phyloP scores from a whole-genome alignment of 345 rosid genomes.

The Citrus glauca region DNA sequence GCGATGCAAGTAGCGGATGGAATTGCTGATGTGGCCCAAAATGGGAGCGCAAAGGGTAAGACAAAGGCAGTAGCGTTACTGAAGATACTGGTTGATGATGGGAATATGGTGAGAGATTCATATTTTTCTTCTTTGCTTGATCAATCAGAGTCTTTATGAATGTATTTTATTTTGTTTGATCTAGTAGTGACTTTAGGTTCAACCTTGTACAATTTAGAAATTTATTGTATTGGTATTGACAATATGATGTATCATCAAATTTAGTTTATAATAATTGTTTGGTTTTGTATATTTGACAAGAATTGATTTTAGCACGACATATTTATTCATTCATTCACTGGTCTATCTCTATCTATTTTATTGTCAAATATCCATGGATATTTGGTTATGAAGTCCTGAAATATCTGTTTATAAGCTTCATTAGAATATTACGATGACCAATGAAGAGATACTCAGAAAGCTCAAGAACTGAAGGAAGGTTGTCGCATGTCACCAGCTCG shows the following conservation, averaged over 20 bases:
- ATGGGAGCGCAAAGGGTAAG: conserved; percentile 64
- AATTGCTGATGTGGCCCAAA: conserved; percentile 51
- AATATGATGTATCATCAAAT: background rate
- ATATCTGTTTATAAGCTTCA: too few species aligned
- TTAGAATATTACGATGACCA: too few species aligned
- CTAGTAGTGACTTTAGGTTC: background rate
- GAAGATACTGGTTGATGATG: conserved; percentile 32
- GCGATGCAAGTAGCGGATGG: conserved; percentile 50
- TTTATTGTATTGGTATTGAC: background rate
- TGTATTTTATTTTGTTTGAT: background rate
- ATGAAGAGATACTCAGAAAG: too few species aligned
- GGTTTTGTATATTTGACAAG: background rate
- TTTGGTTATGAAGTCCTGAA: too few species aligned
- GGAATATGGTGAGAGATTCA: conserved; percentile 21
- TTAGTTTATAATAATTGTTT: background rate
- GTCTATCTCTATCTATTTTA: too few species aligned
- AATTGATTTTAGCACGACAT: background rate
- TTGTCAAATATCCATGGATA: too few species aligned
- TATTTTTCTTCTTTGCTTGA: conserved; percentile 26
- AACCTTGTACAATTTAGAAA: background rate
- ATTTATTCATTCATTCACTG: background rate
- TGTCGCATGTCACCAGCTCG: conserved; percentile 17
- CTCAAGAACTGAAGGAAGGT: too few species aligned
- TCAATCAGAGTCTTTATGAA: conserved; percentile 12
- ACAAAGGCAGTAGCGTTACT: conserved; percentile 55